phyloP scores from a whole-genome alignment of 208 protist species.

The Trypanosoma platydactyli region DNA sequence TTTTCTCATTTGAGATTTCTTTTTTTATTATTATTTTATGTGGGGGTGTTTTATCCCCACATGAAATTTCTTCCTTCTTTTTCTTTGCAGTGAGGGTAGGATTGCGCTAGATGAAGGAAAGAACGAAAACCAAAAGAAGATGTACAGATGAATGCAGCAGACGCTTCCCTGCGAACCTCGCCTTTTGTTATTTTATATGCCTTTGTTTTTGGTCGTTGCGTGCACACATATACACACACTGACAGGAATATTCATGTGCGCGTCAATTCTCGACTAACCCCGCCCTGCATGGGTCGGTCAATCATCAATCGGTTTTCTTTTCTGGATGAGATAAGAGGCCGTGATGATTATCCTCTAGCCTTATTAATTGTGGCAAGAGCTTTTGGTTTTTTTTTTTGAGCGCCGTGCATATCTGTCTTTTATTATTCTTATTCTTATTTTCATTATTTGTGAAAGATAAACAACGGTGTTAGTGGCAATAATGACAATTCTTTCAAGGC shows the following conservation, averaged over 20 bases:
- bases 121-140: too few relatives aligned
- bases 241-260: background rate
- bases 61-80: background rate
- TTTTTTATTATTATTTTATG: slow-evolving; percentile 6
- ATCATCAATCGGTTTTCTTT: background rate
- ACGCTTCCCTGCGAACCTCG: too few relatives aligned
- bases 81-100: background rate
- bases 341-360: background rate
- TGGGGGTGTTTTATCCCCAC: too few relatives aligned
- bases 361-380: background rate
- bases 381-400: background rate
- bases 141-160: too few relatives aligned
- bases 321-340: background rate
- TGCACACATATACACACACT: background rate
- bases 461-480: background rate
- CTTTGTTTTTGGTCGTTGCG: slow-evolving; percentile 1
- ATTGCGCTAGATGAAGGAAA: background rate
- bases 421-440: slow-evolving; percentile 6
- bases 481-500: slow-evolving; percentile 29
- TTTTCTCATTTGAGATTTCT: background rate
- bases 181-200: background rate
- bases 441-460: background rate
- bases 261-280: too few relatives aligned
- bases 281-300: too few relatives aligned
- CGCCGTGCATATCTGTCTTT: too few relatives aligned